phyloP scores from a whole-genome alignment of 1,284 basidiomycete genomes.

The Amylostereum chailletii region DNA sequence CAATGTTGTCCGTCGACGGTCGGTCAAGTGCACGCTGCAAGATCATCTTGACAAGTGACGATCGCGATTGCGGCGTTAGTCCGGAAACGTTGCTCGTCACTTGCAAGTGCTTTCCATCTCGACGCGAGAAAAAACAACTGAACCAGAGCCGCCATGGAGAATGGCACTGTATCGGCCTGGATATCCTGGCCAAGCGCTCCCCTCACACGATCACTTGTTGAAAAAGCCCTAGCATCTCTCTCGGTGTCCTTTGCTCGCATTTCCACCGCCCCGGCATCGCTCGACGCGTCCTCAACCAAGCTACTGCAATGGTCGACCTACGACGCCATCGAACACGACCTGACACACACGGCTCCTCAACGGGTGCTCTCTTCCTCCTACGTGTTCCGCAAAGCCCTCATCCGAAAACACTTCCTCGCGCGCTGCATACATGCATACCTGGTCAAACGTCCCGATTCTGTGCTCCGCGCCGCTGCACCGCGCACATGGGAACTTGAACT shows the following conservation, averaged over 20 bases:
- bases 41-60: too few relatives aligned
- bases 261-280: constrained; percentile 13
- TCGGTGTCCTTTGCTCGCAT: constrained; percentile 19
- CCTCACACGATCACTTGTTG: constrained; percentile 65
- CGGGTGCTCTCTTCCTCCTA: constrained; percentile 76
- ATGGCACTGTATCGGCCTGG: constrained; percentile 26
- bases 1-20: too few relatives aligned
- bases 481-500: constrained; percentile 86
- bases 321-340: constrained; percentile 74
- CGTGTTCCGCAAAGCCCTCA: constrained; percentile 87
- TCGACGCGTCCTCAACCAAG: constrained; percentile 15
- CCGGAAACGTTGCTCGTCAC: too few relatives aligned
- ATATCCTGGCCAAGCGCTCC: constrained; percentile 76
- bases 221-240: constrained; percentile 44
- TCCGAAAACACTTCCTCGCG: constrained; percentile 91
- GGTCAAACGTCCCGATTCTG: constrained; percentile 59
- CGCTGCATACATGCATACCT: constrained; percentile 68
- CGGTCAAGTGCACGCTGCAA: too few relatives aligned
- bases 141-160: too few relatives aligned
- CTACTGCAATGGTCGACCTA: constrained; percentile 77
- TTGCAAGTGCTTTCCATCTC: too few relatives aligned
- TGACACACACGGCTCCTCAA: constrained; percentile 41
- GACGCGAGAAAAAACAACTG: too few relatives aligned
- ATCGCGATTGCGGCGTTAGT: too few relatives aligned
- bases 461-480: constrained; percentile 54